Percentiles rank a stretch among this genome's conserved stretches.
Evolutionary conservation across 2,329 filamentous ascomycete species (phyloP).

Genomic region (Exserohilum rostratum): DNA sequence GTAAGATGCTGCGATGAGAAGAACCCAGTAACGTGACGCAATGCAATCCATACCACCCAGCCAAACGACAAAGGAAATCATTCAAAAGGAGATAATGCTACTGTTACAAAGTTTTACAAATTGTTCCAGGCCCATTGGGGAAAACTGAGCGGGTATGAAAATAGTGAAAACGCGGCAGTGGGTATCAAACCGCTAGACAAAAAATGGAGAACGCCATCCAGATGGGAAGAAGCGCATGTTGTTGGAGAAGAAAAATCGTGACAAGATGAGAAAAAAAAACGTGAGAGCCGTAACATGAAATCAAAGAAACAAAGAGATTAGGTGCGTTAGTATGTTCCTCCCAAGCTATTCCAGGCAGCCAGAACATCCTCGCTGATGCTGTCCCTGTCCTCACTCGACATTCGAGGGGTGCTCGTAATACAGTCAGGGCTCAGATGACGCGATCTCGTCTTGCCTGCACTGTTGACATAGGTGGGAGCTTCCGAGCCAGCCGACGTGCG

Average conservation of each 20-base stretch:
- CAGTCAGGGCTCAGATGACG: conserved; percentile 29
- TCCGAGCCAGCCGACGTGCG: conserved; percentile 25
- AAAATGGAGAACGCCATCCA: neutral
- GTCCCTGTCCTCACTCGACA: conserved; percentile 27
- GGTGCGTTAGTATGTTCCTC: conserved; percentile 41
- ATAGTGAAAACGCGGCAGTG: neutral
- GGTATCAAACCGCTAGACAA: neutral
- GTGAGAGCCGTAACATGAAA: neutral
- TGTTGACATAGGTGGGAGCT: conserved; percentile 10
- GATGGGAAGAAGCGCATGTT: neutral
- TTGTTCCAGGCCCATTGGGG: too few relatives aligned
- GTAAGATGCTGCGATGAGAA: too few relatives aligned
- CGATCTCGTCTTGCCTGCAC: conserved; percentile 18
- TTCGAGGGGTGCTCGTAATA: conserved; percentile 28
- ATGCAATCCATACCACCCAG: too few relatives aligned
- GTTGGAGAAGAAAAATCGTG: neutral
- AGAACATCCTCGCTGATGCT: conserved; percentile 56
- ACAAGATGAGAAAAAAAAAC: neutral
- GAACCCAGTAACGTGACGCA: too few relatives aligned
- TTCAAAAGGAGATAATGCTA: too few relatives aligned
- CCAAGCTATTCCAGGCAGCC: conserved; percentile 55
- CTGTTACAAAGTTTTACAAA: too few relatives aligned
- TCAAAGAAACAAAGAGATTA: neutral
- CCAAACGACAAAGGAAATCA: too few relatives aligned
- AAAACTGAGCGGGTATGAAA: too few relatives aligned